Conservation (phyloP, 306 rosid genomes). For the Malus sieversii region DNA sequence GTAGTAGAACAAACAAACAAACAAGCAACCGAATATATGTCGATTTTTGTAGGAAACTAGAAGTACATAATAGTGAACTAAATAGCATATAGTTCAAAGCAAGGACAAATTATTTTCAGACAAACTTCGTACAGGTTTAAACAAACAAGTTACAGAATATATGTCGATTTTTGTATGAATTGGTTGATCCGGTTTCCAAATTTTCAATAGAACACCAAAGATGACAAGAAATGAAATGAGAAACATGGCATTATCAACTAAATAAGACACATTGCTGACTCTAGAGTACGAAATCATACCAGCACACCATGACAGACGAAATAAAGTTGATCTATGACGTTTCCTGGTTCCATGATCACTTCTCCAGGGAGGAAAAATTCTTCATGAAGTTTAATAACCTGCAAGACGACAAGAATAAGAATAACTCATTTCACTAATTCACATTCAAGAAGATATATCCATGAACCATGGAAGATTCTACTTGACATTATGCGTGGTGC, state of each 20-base stretch:
- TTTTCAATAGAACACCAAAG: neutral
- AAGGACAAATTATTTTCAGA: neutral
- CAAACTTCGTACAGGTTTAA: neutral
- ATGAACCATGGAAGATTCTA: neutral
- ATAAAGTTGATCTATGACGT: conserved; percentile 87
- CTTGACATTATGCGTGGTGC: neutral
- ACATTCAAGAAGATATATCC: neutral
- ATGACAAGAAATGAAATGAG: conserved; percentile 1
- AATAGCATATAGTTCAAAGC: neutral
- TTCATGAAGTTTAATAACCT: conserved; percentile 84
- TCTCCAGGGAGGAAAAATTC: conserved; percentile 97
- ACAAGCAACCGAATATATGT: neutral
- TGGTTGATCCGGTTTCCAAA: neutral
- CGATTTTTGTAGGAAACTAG: neutral
- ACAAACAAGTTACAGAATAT: neutral
- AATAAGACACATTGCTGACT: conserved; percentile 1
- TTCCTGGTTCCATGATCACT: conserved; percentile 83
- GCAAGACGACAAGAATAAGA: conserved; percentile 19
- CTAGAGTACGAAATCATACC: conserved; percentile 45
- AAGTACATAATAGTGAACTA: neutral
- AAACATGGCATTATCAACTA: neutral
- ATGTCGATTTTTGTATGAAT: neutral
- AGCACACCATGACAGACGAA: conserved; percentile 79
- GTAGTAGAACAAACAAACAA: neutral
- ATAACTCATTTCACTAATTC: conserved; percentile 10